phyloP scores from a whole-genome alignment of 2,329 filamentous ascomycete species.

The Diaporthe amygdali region DNA sequence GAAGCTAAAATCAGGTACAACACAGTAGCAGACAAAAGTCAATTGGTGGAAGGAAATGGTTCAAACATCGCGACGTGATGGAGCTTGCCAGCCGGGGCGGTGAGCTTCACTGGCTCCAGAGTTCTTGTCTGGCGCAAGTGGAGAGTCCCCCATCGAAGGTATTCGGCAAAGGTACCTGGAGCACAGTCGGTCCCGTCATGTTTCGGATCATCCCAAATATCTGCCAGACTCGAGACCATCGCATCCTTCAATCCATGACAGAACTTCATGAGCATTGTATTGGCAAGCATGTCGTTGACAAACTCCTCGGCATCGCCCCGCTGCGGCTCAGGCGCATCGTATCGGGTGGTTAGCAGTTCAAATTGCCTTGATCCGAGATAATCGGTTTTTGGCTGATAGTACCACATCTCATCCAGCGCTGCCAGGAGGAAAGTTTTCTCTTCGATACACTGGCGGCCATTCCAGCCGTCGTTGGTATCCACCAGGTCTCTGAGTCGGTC shows the following conservation, averaged over 20 bases:
- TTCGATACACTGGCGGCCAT: not conserved
- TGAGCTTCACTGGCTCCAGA: too few species aligned
- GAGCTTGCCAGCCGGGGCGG: too few species aligned
- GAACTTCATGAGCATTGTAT: not conserved
- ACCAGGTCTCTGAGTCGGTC: not conserved
- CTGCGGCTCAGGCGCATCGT: not conserved
- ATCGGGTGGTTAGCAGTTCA: not conserved
- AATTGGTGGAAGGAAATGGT: too few species aligned
- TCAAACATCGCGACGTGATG: too few species aligned
- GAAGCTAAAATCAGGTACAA: too few species aligned
- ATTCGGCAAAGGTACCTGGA: not conserved
- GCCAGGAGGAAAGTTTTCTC: not conserved
- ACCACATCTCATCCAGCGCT: not conserved
- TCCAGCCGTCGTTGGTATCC: not conserved
- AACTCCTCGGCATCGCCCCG: not conserved
- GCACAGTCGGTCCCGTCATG: not conserved
- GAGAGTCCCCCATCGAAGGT: not conserved
- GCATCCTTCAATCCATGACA: not conserved
- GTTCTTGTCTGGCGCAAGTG: constrained; percentile 1
- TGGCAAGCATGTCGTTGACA: not conserved
- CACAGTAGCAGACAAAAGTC: too few species aligned
- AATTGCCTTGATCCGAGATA: not conserved
- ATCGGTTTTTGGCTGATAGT: not conserved
- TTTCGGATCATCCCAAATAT: not conserved
- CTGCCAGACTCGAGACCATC: not conserved